Conservation (phyloP, 305 asterid genomes). For the Nicotiana rustica region DNA sequence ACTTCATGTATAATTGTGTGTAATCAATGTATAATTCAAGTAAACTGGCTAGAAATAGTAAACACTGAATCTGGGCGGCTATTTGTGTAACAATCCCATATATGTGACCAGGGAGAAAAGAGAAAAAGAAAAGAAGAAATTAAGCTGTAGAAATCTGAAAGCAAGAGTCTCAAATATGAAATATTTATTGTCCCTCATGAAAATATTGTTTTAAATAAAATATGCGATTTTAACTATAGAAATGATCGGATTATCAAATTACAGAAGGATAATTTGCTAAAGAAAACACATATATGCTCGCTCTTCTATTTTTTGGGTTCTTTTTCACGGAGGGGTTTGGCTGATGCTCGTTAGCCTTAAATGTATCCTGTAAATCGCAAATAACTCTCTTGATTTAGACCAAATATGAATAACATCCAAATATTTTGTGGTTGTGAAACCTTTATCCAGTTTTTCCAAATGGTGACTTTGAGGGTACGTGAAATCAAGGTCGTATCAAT, state of each 20-base stretch:
- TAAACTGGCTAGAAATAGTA: no score
- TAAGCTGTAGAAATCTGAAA: neutral
- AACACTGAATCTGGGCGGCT: no score
- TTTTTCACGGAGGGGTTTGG: neutral
- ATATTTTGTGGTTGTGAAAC: constrained; percentile 13
- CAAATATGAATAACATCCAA: neutral
- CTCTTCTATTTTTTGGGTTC: neutral
- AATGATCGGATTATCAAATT: neutral
- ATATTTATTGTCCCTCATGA: neutral
- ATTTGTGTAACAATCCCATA: neutral
- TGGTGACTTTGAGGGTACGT: neutral
- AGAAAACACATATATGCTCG: neutral
- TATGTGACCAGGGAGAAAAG: neutral
- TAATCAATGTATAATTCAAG: no score
- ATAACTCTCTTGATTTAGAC: neutral
- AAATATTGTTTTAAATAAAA: no score
- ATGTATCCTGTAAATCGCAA: neutral
- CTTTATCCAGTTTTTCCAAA: neutral
- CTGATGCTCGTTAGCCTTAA: neutral
- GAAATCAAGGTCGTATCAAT: neutral
- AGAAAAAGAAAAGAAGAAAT: neutral
- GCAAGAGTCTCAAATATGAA: neutral
- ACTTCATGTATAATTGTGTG: no score
- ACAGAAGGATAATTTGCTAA: neutral
- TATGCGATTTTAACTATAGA: neutral